A percentile compares a stretch with the other conserved stretches of the same genome.
Evolutionary conservation across 306 rosid species (phyloP).

Genomic region (Comarum palustre): DNA sequence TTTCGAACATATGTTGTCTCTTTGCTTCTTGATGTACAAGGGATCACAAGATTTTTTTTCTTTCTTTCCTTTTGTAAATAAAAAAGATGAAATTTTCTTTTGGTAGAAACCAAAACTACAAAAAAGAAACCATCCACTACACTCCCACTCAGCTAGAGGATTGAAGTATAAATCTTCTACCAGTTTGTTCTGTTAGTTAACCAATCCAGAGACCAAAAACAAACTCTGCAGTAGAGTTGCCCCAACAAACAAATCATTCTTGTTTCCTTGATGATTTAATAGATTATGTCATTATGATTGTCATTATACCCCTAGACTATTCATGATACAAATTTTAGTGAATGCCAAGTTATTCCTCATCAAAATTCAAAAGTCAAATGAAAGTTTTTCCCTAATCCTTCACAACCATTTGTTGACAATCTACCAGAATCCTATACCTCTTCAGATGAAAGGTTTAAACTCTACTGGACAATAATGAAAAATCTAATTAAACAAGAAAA

Average conservation of each 20-base stretch:
- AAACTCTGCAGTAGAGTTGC: neutral
- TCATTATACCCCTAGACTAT: neutral
- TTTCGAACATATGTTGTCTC: neutral
- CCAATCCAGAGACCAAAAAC: neutral
- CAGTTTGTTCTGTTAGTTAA: neutral
- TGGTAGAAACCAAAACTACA: neutral
- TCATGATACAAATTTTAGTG: neutral
- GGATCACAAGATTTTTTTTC: neutral
- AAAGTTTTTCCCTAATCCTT: neutral
- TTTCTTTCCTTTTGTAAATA: no score
- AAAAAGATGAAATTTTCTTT: no score
- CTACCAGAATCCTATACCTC: neutral
- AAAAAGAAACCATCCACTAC: neutral
- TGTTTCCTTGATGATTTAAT: neutral
- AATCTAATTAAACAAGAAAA: neutral
- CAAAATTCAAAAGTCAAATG: neutral
- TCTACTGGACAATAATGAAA: neutral
- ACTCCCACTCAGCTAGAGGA: neutral
- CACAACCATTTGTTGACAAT: neutral
- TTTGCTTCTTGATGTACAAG: neutral
- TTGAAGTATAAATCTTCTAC: neutral
- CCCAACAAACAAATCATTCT: neutral
- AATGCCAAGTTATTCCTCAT: neutral
- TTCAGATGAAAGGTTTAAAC: neutral
- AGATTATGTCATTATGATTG: neutral